Evolutionary conservation across 768 basidiomycete genomes (phyloP).

Genomic region (Termitomyces titanicus): DNA sequence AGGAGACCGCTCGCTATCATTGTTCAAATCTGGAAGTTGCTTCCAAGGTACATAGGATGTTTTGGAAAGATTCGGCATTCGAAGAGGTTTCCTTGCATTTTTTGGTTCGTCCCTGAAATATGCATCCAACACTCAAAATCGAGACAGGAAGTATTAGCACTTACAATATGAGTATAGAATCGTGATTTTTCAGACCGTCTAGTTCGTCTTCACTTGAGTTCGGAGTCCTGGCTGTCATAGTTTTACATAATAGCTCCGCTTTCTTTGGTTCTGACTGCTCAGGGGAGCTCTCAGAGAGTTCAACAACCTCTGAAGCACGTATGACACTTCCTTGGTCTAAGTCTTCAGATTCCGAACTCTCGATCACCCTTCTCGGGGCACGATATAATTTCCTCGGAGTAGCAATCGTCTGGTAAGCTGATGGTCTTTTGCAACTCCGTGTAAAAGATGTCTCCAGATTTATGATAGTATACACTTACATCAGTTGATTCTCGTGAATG

Average conservation of each 20-base stretch:
- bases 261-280: constrained; percentile 5
- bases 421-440: not conserved
- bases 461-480: not conserved
- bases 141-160: constrained; percentile 9
- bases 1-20: not conserved
- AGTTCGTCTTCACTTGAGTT: not conserved
- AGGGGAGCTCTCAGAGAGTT: constrained; percentile 25
- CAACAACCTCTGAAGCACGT: constrained; percentile 19
- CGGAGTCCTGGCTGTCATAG: not conserved
- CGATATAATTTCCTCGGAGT: constrained; percentile 11
- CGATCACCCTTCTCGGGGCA: constrained; percentile 26
- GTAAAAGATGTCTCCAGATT: not conserved
- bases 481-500: not conserved
- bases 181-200: constrained; percentile 27
- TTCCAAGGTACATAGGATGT: constrained; percentile 10
- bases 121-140: not conserved
- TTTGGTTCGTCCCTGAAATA: constrained; percentile 44
- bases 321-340: constrained; percentile 20
- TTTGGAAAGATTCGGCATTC: constrained; percentile 8
- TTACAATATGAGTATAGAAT: constrained; percentile 36
- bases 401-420: not conserved
- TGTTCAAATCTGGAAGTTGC: not conserved
- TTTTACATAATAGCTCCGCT: constrained; percentile 4
- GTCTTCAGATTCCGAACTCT: constrained; percentile 31
- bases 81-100: constrained; percentile 43